These are phyloP conservation scores for Parastagonospora avenae DNA, from an alignment of 2,329 filamentous ascomycete genomes.

Conservation along the genomic window DNA sequence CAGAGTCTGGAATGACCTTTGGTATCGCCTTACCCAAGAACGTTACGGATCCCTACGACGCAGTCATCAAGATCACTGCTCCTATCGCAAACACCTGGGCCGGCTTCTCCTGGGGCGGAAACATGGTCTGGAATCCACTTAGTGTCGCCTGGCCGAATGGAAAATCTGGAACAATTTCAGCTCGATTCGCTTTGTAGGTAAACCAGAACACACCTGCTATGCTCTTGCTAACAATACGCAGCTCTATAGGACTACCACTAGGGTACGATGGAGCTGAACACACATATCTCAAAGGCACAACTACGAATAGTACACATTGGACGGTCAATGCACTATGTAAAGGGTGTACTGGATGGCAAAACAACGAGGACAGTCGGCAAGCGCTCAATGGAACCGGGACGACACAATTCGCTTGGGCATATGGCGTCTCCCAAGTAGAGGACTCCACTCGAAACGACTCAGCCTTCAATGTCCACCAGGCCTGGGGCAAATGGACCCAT, in stretches of 20 bases:
- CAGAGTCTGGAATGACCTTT: constrained; percentile 35
- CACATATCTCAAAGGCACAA: constrained; percentile 34
- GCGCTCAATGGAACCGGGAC: constrained; percentile 32
- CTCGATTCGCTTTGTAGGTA: constrained; percentile 40
- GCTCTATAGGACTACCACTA: constrained; percentile 31
- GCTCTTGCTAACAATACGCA: constrained; percentile 22
- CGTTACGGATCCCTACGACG: constrained; percentile 38
- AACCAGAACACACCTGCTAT: background rate
- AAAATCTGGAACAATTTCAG: constrained; percentile 31
- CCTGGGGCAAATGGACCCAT: constrained; percentile 40
- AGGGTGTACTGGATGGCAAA: constrained; percentile 39
- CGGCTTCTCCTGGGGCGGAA: constrained; percentile 40
- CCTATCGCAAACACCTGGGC: constrained; percentile 33
- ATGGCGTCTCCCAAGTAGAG: constrained; percentile 32
- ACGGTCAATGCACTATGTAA: constrained; percentile 37
- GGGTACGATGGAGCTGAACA: constrained; percentile 37
- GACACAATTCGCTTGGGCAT: constrained; percentile 40
- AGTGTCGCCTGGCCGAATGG: constrained; percentile 39
- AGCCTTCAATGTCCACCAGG: constrained; percentile 39
- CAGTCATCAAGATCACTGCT: constrained; percentile 35
- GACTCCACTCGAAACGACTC: constrained; percentile 37
- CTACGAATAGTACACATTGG: constrained; percentile 40
- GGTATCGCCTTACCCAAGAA: constrained; percentile 38
- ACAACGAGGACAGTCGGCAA: constrained; percentile 33
- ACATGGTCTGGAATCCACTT: constrained; percentile 43